A percentile compares a stretch with the other conserved stretches of the same genome.
phyloP scores from a whole-genome alignment of 169 alveolate species.

The Babesia gibsoni region DNA sequence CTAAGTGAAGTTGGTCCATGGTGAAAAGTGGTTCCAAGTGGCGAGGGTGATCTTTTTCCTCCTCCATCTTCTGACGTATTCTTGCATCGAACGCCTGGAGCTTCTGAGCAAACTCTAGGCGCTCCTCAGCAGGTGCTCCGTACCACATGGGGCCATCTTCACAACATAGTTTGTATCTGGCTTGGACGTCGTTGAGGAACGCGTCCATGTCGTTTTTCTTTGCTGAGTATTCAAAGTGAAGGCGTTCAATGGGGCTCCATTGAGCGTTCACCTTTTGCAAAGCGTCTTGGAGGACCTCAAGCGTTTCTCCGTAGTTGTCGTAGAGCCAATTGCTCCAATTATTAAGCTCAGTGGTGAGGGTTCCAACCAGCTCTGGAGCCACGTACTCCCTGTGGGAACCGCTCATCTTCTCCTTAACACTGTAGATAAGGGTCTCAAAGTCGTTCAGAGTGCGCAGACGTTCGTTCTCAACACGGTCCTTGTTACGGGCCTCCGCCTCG shows the following conservation, averaged over 20 bases:
- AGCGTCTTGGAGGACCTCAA: slow-evolving; percentile 54
- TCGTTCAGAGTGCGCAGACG: slow-evolving; percentile 68
- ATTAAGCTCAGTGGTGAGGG: slow-evolving; percentile 47
- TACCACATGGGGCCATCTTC: slow-evolving; percentile 64
- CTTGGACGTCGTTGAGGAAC: slow-evolving; percentile 48
- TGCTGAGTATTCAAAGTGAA: slow-evolving; percentile 47
- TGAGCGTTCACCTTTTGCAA: slow-evolving; percentile 45
- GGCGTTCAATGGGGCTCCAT: slow-evolving; percentile 56
- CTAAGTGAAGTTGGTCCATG: slow-evolving; percentile 63
- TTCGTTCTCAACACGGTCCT: slow-evolving; percentile 65
- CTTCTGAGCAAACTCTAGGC: slow-evolving; percentile 31
- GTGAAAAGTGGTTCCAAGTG: slow-evolving; percentile 57
- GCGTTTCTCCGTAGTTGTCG: slow-evolving; percentile 67
- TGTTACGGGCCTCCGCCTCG: slow-evolving; percentile 61
- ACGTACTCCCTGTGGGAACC: slow-evolving; percentile 71
- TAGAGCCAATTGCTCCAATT: slow-evolving; percentile 72
- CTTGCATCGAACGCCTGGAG: slow-evolving; percentile 16
- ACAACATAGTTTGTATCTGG: slow-evolving; percentile 54
- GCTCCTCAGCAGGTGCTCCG: slow-evolving; percentile 59
- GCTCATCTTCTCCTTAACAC: slow-evolving; percentile 61
- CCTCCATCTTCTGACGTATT: slow-evolving; percentile 18
- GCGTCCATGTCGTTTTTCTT: slow-evolving; percentile 61
- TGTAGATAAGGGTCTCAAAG: slow-evolving; percentile 70
- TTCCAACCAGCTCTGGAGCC: slow-evolving; percentile 56
- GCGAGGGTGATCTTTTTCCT: slow-evolving; percentile 30